phyloP scores from a whole-genome alignment of 441 rosid species.

The Eutrema salsugineum region DNA sequence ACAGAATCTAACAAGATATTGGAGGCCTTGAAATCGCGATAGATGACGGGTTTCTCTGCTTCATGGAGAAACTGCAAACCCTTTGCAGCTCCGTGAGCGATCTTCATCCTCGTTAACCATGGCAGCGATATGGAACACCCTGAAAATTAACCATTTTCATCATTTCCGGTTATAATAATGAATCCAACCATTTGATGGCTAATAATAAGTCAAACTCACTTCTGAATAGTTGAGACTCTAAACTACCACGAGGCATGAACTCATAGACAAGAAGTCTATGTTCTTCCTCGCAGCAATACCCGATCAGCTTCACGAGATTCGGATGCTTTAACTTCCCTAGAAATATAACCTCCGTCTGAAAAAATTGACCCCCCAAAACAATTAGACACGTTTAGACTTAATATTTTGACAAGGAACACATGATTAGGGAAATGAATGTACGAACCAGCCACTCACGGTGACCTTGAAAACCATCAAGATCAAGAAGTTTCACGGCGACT shows the following conservation, averaged over 20 bases:
- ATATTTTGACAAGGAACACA: neutral
- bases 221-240: conserved; percentile 55
- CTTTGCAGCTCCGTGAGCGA: conserved; percentile 57
- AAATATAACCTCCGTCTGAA: conserved; percentile 57
- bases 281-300: conserved; percentile 60
- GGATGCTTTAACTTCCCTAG: conserved; percentile 57
- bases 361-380: neutral
- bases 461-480: conserved; percentile 52
- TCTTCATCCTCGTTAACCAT: conserved; percentile 61
- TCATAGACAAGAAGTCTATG: conserved; percentile 54
- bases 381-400: neutral
- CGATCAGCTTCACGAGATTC: conserved; percentile 58
- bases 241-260: conserved; percentile 62
- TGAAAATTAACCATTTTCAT: conserved; percentile 12
- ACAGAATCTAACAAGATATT: conserved; percentile 58
- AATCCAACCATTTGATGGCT: neutral
- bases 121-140: conserved; percentile 52
- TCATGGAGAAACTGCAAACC: conserved; percentile 58
- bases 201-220: conserved; percentile 31
- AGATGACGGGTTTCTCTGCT: conserved; percentile 56
- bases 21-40: conserved; percentile 58
- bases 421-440: neutral
- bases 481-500: conserved; percentile 50
- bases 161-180: neutral
- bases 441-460: conserved; percentile 65